A percentile compares a stretch with the other conserved stretches of the same genome.
phyloP scores from a whole-genome alignment of 441 rosid genomes.

The Rhodomyrtus psidioides region DNA sequence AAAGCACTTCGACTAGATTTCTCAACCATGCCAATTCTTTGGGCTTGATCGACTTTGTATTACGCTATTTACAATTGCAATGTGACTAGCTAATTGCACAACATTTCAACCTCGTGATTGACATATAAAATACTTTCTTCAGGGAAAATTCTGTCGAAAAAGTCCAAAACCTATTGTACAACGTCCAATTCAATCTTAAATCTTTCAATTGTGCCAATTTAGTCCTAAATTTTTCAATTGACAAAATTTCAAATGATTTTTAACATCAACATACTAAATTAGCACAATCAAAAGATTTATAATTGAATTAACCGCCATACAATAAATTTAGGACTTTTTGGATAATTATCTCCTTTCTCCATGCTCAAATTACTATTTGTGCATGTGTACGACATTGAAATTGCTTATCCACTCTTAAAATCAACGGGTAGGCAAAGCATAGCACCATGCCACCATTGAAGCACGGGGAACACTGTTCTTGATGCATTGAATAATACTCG shows the following conservation, averaged over 20 bases:
- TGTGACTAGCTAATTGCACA: background rate
- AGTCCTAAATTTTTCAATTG: too few relatives aligned
- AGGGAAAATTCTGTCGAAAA: rapidly evolving
- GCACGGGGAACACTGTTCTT: background rate
- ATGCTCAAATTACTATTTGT: background rate
- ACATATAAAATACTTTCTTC: background rate
- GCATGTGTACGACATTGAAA: background rate
- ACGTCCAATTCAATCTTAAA: too few relatives aligned
- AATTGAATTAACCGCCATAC: too few relatives aligned
- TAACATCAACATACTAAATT: too few relatives aligned
- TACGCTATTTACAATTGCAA: background rate
- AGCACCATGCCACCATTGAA: background rate
- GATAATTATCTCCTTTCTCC: too few relatives aligned
- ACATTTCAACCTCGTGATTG: background rate
- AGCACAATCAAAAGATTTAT: too few relatives aligned
- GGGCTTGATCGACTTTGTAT: background rate
- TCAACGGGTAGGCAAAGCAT: background rate
- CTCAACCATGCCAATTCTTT: background rate
- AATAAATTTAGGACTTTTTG: too few relatives aligned
- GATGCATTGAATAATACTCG: background rate
- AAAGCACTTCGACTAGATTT: background rate
- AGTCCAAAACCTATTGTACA: too few relatives aligned
- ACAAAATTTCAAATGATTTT: too few relatives aligned
- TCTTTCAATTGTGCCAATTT: too few relatives aligned
- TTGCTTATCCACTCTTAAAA: background rate